Evolutionary conservation across 768 basidiomycete species (phyloP).

Genomic region (Leccinum obscurum): DNA sequence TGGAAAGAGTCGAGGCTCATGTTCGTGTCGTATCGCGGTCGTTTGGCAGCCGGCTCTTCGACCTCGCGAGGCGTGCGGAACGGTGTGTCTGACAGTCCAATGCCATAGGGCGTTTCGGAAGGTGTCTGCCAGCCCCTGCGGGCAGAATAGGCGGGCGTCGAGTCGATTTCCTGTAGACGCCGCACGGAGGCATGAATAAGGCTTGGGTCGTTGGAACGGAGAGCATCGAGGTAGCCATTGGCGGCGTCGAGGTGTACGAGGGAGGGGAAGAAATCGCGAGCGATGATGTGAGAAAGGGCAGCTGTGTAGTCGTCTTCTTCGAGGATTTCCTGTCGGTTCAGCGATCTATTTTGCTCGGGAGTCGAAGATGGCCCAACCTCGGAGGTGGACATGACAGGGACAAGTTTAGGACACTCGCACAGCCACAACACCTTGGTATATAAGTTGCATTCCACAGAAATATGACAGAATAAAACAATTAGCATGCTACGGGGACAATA

Average conservation of each 20-base stretch:
- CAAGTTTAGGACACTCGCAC: slow-evolving; percentile 1
- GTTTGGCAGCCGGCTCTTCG: slow-evolving; percentile 51
- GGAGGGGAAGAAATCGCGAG: slow-evolving; percentile 97
- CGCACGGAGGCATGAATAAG: slow-evolving; percentile 78
- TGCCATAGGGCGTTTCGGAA: slow-evolving; percentile 64
- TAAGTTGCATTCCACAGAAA: slow-evolving; percentile 2
- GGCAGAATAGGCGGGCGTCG: slow-evolving; percentile 46
- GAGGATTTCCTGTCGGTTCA: slow-evolving; percentile 70
- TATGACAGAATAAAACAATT: slow-evolving; percentile 18
- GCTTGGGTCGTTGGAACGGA: slow-evolving; percentile 71
- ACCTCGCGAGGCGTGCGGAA: slow-evolving; percentile 41
- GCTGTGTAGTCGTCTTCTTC: slow-evolving; percentile 96
- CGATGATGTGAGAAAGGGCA: slow-evolving; percentile 88
- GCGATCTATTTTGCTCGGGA: slow-evolving; percentile 46
- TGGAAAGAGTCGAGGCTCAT: slow-evolving; percentile 87
- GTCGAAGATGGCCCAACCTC: slow-evolving; percentile 29
- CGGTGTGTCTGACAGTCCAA: slow-evolving; percentile 67
- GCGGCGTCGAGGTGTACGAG: slow-evolving; percentile 87
- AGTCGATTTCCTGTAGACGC: slow-evolving; percentile 60
- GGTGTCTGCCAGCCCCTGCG: slow-evolving; percentile 45
- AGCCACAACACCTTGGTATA: slow-evolving; percentile 15
- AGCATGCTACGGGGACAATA: slow-evolving; percentile 10
- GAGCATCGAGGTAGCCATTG: slow-evolving; percentile 81
- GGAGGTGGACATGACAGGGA: slow-evolving; percentile 35
- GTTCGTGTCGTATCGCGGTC: slow-evolving; percentile 55